Conservation (phyloP, 345 rosid species). For the Citrus reticulata region DNA sequence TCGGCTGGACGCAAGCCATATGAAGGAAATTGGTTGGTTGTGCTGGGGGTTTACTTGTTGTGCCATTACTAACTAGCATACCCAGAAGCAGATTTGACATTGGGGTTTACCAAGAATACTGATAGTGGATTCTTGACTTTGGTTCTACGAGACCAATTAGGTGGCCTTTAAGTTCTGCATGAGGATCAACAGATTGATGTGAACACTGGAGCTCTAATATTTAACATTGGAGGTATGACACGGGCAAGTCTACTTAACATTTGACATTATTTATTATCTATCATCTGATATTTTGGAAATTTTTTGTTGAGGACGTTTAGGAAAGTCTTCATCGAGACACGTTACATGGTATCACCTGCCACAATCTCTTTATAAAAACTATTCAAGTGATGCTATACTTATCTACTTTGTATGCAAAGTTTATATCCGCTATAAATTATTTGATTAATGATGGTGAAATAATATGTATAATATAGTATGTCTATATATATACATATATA, state of each 20-base stretch:
- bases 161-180: slow-evolving; percentile 25
- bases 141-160: slow-evolving; percentile 6
- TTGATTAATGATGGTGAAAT: no score
- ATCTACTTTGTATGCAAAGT: no score
- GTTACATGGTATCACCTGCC: no score
- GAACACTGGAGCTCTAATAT: slow-evolving; percentile 7
- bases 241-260: slow-evolving; percentile 6
- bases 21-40: slow-evolving; percentile 25
- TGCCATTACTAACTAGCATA: slow-evolving; percentile 34
- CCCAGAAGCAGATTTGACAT: slow-evolving; percentile 30
- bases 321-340: no score
- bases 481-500: no score
- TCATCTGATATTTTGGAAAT: no score
- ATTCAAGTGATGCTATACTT: no score
- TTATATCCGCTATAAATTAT: no score
- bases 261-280: neutral
- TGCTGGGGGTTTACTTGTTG: neutral
- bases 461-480: no score
- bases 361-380: no score
- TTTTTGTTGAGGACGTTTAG: no score
- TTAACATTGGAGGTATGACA: slow-evolving; percentile 21
- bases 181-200: slow-evolving; percentile 13
- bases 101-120: slow-evolving; percentile 16
- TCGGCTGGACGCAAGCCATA: slow-evolving; percentile 15
- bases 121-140: slow-evolving; percentile 17